Conservation (phyloP, 208 protist genomes). For the Vickermania ingenoplastis region DNA sequence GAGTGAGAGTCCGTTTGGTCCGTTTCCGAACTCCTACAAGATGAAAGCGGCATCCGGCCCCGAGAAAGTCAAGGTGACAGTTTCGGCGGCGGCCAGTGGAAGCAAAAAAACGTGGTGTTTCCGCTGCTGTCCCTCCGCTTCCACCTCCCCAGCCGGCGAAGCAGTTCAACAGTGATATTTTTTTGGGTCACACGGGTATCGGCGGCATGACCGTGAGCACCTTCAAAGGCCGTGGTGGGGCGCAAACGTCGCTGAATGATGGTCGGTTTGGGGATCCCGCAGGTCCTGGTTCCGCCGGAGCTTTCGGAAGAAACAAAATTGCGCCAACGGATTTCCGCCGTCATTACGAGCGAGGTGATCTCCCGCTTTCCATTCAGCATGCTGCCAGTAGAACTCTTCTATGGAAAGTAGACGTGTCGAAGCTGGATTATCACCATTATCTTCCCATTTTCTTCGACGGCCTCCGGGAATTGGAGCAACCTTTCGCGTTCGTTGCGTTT, state of each 20-base stretch:
- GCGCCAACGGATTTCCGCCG: slow-evolving; percentile 93
- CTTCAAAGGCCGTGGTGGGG: slow-evolving; percentile 43
- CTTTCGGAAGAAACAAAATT: slow-evolving; percentile 59
- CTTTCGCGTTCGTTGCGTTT: slow-evolving; percentile 92
- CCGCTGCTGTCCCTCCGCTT: neutral
- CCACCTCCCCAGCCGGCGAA: slow-evolving; percentile 7
- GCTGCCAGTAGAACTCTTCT: slow-evolving; percentile 85
- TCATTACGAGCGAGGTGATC: slow-evolving; percentile 97
- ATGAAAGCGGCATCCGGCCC: slow-evolving; percentile 13
- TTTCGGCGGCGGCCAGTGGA: slow-evolving; percentile 6
- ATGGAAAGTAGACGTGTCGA: slow-evolving; percentile 96
- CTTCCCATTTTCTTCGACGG: slow-evolving; percentile 99
- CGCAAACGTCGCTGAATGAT: slow-evolving; percentile 28
- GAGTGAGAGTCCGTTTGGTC: slow-evolving; percentile 77
- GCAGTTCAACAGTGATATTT: slow-evolving; percentile 14
- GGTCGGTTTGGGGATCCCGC: slow-evolving; percentile 67
- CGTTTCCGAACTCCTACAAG: slow-evolving; percentile 49
- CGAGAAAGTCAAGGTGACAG: slow-evolving; percentile 24
- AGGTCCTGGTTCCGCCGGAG: slow-evolving; percentile 64
- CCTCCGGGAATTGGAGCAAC: slow-evolving; percentile 94
- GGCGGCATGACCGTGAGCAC: slow-evolving; percentile 80
- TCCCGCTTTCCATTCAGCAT: slow-evolving; percentile 96
- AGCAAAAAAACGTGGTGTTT: slow-evolving; percentile 9
- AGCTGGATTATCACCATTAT: slow-evolving; percentile 99
- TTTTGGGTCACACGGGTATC: slow-evolving; percentile 66